A percentile compares a stretch with the other conserved stretches of the same genome.
Evolutionary conservation across 2,329 filamentous ascomycete genomes (phyloP).

Genomic region (Cordyceps fumosorosea): DNA sequence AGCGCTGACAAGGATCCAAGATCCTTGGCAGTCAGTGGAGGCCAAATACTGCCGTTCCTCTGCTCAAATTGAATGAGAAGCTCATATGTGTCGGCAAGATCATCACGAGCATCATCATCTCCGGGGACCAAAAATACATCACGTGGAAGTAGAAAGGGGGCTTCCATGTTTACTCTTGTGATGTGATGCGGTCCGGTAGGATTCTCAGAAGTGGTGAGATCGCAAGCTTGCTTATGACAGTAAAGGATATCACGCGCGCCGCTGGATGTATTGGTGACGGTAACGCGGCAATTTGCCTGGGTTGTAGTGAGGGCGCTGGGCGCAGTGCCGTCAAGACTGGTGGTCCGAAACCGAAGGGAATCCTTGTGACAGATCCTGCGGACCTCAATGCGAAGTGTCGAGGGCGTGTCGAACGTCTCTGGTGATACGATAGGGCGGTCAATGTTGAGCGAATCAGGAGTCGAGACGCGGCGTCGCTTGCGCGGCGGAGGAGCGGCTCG

Average conservation of each 20-base stretch:
- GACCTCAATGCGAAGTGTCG: conserved; percentile 45
- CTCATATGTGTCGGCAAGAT: conserved; percentile 43
- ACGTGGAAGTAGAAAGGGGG: conserved; percentile 46
- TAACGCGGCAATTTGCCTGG: conserved; percentile 32
- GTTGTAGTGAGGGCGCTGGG: conserved; percentile 25
- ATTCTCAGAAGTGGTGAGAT: conserved; percentile 43
- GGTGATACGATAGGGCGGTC: conserved; percentile 29
- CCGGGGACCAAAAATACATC: conserved; percentile 45
- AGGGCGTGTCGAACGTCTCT: conserved; percentile 27
- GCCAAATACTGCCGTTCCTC: conserved; percentile 43
- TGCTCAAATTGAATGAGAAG: conserved; percentile 48
- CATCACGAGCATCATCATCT: conserved; percentile 39
- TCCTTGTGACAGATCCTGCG: conserved; percentile 47
- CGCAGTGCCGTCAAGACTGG: conserved; percentile 23
- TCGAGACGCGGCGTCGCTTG: conserved; percentile 45
- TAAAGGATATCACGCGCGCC: conserved; percentile 39
- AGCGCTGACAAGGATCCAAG: background rate
- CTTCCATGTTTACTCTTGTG: conserved; percentile 40
- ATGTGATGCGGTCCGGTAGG: conserved; percentile 38
- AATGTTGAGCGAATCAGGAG: conserved; percentile 27
- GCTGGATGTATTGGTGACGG: conserved; percentile 28
- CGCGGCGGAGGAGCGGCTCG: conserved; percentile 32
- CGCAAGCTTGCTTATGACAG: conserved; percentile 49
- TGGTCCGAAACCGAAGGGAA: conserved; percentile 28
- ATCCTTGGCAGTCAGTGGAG: conserved; percentile 34